These are phyloP conservation scores for Paramecium tetraurelia DNA, from an alignment of 73 alveolate species.

Conservation along the genomic window DNA sequence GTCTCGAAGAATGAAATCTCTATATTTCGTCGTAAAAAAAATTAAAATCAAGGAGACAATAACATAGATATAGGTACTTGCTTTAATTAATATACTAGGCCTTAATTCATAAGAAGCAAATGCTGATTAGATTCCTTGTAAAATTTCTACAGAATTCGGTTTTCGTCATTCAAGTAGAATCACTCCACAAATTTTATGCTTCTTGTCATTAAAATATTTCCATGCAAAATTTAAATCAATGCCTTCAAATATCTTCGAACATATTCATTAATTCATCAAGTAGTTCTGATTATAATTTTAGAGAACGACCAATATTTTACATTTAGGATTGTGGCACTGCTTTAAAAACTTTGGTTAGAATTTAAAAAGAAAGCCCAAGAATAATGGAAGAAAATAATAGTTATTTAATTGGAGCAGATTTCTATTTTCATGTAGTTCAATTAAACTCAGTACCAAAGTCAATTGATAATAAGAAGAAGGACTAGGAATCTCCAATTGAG, in stretches of 20 bases:
- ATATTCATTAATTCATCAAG: neutral
- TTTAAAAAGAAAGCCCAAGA: neutral
- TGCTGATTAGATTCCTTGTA: neutral
- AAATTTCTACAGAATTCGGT: neutral
- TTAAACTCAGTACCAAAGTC: neutral
- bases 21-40: neutral
- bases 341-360: neutral
- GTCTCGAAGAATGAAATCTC: neutral
- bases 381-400: neutral
- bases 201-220: neutral
- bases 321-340: neutral
- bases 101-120: neutral
- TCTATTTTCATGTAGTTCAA: neutral
- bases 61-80: neutral
- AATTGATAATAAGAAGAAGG: neutral
- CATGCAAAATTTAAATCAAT: neutral
- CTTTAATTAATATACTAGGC: neutral
- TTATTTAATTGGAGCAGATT: conserved; percentile 30
- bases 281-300: neutral
- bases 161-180: neutral
- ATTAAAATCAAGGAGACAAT: neutral
- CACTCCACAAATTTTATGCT: neutral
- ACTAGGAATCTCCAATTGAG: neutral
- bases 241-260: conserved; percentile 30
- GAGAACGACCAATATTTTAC: neutral